Evolutionary conservation across 768 basidiomycete species (phyloP).

Genomic region (Boletus vinaceobasis): DNA sequence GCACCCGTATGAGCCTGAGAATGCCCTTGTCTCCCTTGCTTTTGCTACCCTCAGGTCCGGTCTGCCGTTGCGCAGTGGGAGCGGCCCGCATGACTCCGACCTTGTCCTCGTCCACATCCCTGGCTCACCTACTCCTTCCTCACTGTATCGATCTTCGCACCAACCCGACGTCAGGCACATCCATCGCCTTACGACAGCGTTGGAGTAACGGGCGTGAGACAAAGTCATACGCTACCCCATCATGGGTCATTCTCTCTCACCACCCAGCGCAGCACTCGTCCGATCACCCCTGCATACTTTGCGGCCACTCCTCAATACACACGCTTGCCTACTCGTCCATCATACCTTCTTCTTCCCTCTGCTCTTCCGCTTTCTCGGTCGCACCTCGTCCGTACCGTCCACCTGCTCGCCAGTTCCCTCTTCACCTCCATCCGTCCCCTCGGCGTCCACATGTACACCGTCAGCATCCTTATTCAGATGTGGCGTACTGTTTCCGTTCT

Average conservation of each 20-base stretch:
- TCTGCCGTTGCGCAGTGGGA: not conserved
- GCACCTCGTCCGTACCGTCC: not conserved
- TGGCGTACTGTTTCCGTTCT: conserved; percentile 18
- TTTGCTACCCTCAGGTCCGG: not conserved
- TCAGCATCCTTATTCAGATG: conserved; percentile 16
- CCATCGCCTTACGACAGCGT: conserved; percentile 23
- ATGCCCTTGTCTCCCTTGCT: not conserved
- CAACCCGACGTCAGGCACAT: conserved; percentile 13
- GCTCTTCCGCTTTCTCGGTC: conserved; percentile 19
- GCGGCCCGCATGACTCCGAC: not conserved
- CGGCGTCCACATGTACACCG: conserved; percentile 5
- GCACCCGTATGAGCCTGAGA: conserved; percentile 11
- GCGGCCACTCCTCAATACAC: not conserved
- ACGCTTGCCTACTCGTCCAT: no score
- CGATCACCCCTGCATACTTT: conserved; percentile 9
- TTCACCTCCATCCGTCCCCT: conserved; percentile 12
- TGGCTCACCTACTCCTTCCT: not conserved
- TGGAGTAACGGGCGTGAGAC: conserved; percentile 13
- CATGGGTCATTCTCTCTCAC: not conserved
- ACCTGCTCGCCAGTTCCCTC: not conserved
- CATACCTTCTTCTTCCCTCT: conserved; percentile 7
- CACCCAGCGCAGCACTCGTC: not conserved
- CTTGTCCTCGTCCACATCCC: not conserved
- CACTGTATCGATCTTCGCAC: not conserved
- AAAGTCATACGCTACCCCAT: not conserved